These are phyloP conservation scores for Salix dunnii DNA, from an alignment of 345 rosid genomes.

Conservation along the genomic window DNA sequence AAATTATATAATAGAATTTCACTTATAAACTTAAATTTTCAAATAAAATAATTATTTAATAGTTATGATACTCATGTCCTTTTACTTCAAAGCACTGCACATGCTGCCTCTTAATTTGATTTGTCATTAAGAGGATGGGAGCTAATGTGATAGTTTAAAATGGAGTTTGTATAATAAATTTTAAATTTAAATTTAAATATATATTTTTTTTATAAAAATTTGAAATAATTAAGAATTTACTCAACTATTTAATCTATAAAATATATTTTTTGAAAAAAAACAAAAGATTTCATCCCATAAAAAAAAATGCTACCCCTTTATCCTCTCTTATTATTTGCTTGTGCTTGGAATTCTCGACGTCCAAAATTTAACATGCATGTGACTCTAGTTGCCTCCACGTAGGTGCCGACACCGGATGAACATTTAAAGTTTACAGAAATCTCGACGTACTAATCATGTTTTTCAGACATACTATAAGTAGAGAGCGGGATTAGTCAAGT, in stretches of 20 bases:
- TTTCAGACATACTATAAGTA: not conserved
- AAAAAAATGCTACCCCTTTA: not conserved
- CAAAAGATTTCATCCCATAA: too few relatives aligned
- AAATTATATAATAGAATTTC: too few relatives aligned
- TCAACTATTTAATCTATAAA: too few relatives aligned
- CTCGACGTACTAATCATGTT: constrained; percentile 24
- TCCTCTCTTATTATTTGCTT: not conserved
- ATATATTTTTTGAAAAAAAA: too few relatives aligned
- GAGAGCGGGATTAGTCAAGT: not conserved
- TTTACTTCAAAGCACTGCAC: constrained; percentile 29
- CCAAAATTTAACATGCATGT: constrained; percentile 22
- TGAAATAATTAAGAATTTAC: too few relatives aligned
- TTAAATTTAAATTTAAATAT: too few relatives aligned
- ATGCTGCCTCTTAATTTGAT: constrained; percentile 22
- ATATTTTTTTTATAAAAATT: too few relatives aligned
- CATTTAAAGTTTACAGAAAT: constrained; percentile 23
- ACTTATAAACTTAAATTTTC: too few relatives aligned
- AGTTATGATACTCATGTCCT: constrained; percentile 30
- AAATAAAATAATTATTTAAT: too few relatives aligned
- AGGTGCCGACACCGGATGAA: constrained; percentile 36
- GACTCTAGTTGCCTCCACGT: constrained; percentile 45
- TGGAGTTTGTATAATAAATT: too few relatives aligned
- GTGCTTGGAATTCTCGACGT: not conserved
- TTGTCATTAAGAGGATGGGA: too few relatives aligned
- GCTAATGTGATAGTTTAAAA: too few relatives aligned